Conservation (phyloP, 495 filamentous ascomycete genomes). For the Podospora tetraspora region DNA sequence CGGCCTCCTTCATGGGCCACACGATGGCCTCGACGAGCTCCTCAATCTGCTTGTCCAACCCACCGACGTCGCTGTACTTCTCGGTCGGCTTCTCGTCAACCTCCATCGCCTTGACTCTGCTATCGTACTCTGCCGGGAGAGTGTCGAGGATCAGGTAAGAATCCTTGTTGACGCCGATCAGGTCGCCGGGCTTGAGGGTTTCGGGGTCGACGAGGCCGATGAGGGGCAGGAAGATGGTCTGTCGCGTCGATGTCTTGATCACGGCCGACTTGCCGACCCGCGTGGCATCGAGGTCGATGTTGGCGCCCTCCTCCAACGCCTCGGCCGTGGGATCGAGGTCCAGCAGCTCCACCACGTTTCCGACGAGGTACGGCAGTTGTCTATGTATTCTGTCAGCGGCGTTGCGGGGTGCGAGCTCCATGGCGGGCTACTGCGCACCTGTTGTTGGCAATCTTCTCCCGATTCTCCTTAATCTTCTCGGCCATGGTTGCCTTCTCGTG, state of each 20-base stretch:
- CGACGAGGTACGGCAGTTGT: conserved; percentile 96
- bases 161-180: conserved; percentile 99
- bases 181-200: conserved; percentile 85
- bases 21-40: conserved; percentile 99
- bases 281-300: conserved; percentile 96
- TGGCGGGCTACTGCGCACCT: conserved; percentile 51
- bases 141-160: conserved; percentile 99
- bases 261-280: conserved; percentile 96
- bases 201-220: conserved; percentile 96
- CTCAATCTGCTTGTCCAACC: conserved; percentile 97
- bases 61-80: conserved; percentile 97
- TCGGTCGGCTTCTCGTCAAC: conserved; percentile 99
- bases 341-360: conserved; percentile 94
- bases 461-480: conserved; percentile 98
- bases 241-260: conserved; percentile 98
- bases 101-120: conserved; percentile 99
- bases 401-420: too few relatives aligned
- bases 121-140: conserved; percentile 98
- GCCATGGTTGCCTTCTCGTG: conserved; percentile 93
- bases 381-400: conserved; percentile 41
- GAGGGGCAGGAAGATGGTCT: conserved; percentile 97
- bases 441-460: conserved; percentile 99
- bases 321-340: conserved; percentile 96
- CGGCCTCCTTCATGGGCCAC: conserved; percentile 99
- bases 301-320: conserved; percentile 93